Conservation (phyloP, 768 basidiomycete species). For the Amanita muscaria region DNA sequence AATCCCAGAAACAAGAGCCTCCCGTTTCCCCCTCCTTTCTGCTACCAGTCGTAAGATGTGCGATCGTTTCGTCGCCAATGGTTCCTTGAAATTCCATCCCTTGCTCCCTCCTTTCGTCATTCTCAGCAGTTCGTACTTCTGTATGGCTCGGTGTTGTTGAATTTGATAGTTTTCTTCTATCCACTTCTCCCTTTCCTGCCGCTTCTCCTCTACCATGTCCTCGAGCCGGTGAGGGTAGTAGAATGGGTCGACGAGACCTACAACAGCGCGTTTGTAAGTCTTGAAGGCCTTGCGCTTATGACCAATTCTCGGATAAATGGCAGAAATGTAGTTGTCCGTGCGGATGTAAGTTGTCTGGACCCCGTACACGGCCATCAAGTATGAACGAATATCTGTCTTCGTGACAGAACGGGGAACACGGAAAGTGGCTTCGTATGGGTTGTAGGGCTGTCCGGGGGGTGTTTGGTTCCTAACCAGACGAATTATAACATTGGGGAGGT, state of each 20-base stretch:
- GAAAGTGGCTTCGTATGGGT: slow-evolving; percentile 93
- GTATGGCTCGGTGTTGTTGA: slow-evolving; percentile 25
- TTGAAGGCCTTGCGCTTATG: slow-evolving; percentile 30
- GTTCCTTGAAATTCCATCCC: slow-evolving; percentile 34
- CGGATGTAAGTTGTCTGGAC: slow-evolving; percentile 89
- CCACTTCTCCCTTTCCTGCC: slow-evolving; percentile 47
- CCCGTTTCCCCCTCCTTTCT: slow-evolving; percentile 32
- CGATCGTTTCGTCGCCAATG: slow-evolving; percentile 35
- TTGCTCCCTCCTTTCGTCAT: slow-evolving; percentile 31
- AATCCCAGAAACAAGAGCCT: slow-evolving; percentile 27
- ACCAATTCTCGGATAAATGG: slow-evolving; percentile 27
- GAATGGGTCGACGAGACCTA: slow-evolving; percentile 88
- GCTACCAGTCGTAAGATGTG: slow-evolving; percentile 36
- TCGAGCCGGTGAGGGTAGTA: slow-evolving; percentile 80
- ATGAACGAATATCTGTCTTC: slow-evolving; percentile 86
- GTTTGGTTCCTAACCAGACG: slow-evolving; percentile 80
- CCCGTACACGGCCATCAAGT: slow-evolving; percentile 78
- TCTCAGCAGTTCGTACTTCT: slow-evolving; percentile 31
- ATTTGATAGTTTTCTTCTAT: slow-evolving; percentile 55
- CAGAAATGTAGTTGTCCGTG: slow-evolving; percentile 82
- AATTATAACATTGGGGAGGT: slow-evolving; percentile 84
- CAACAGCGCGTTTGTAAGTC: slow-evolving; percentile 87
- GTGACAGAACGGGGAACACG: slow-evolving; percentile 84
- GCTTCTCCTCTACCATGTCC: slow-evolving; percentile 59
- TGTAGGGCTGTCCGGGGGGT: slow-evolving; percentile 69